Conservation (phyloP, 2,329 filamentous ascomycete genomes). For the Pezicula carpinea region DNA sequence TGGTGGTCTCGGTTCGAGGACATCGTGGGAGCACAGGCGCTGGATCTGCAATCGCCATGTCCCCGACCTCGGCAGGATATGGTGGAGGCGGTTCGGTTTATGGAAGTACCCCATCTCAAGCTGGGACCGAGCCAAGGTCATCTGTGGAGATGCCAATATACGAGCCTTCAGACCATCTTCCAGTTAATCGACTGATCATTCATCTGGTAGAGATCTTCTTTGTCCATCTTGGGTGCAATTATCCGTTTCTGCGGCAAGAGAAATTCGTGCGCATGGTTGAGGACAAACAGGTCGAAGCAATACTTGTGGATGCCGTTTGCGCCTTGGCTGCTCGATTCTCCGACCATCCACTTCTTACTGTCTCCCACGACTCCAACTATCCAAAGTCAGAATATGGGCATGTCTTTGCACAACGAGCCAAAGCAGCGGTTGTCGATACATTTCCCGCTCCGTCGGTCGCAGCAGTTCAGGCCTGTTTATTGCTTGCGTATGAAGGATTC, state of each 20-base stretch:
- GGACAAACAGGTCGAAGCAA: conserved; percentile 77
- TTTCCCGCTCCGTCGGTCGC: conserved; percentile 79
- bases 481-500: conserved; percentile 87
- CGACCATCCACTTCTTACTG: conserved; percentile 48
- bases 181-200: conserved; percentile 70
- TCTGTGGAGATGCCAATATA: conserved; percentile 60
- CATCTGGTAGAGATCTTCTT: conserved; percentile 80
- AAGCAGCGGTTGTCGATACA: conserved; percentile 75
- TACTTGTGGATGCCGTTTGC: conserved; percentile 82
- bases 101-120: conserved; percentile 16
- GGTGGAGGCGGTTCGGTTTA: conserved; percentile 14
- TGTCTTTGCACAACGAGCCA: conserved; percentile 76
- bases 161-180: conserved; percentile 64
- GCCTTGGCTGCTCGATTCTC: conserved; percentile 79
- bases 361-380: conserved; percentile 42
- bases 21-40: conserved; percentile 51
- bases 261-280: conserved; percentile 71
- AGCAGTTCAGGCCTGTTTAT: conserved; percentile 75
- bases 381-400: conserved; percentile 66
- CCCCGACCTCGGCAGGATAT: conserved; percentile 20
- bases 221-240: conserved; percentile 75
- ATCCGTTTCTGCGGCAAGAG: conserved; percentile 71
- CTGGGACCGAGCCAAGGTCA: conserved; percentile 17
- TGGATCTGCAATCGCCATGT: conserved; percentile 21
- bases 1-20: conserved; percentile 74